Base-by-base conservation (phyloP, 2,329 filamentous ascomycete genomes). In the Apiospora arundinis region DNA sequence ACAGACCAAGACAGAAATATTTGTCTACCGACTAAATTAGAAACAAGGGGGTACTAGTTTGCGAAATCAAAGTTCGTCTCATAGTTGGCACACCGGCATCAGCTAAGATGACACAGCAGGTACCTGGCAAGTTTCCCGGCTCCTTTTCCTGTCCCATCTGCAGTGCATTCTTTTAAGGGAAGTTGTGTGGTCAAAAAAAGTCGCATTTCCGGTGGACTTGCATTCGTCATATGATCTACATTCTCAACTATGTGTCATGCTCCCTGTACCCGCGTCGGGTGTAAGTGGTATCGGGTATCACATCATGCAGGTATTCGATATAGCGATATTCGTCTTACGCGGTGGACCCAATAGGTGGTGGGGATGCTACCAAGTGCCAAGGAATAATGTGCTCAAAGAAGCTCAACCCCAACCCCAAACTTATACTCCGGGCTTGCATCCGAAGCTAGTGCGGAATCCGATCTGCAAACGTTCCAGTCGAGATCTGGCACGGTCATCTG, bases 381-480 rank as follows among this genome's bases (percentile, higher is more conserved):
- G 56, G 56, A 63, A 63, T 40, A 63, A 63, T 40, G 18, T 63
- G 56, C 56, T 63, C 56, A 63, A 63, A 63, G 56, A 63, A 63
- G 56, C 56, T 63, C 56, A 63, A 14, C 56, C 32, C 32, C 32
- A 6, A 32, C 32, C 56, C 56, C 56, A 63, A 60, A 32, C 28
- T n/a, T n/a, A n/a, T 63, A 40, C 32, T 63, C 56, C 32, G 32
- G 56, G 18, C 56, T n/a, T 23, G 32, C 32, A 40, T 40, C 56
- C 56, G 52, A 60, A 21, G 52, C 49, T 56, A 56, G 49, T 8
- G 49, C 25, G 25, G 14, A 8, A 7, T 25, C 28, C 32, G 18
- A 32, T 9, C 14, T 18, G 49, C 11, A 56, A 32, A 14, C 11
- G 12, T 52, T 16, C 48, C n/a, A 11, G 23, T 52, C 12, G 21